Percentiles rank a stretch among this genome's conserved stretches.
Evolutionary conservation across 441 rosid species (phyloP).

Genomic region (Euphorbia celastroides): DNA sequence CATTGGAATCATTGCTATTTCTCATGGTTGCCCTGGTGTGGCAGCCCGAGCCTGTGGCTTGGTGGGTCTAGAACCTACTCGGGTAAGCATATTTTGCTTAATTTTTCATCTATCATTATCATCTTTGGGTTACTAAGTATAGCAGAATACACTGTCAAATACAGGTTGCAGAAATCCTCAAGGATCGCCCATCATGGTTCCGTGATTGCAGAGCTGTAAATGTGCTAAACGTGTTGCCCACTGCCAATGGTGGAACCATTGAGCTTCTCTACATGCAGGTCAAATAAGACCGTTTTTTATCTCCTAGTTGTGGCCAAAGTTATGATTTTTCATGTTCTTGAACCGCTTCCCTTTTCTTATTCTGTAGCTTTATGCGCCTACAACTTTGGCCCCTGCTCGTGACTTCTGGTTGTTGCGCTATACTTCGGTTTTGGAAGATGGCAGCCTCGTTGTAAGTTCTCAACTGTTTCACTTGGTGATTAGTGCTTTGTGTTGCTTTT

Average conservation of each 20-base stretch:
- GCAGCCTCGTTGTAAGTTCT: conserved; percentile 86
- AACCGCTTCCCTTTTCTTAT: conserved; percentile 5
- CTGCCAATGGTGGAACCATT: conserved; percentile 97
- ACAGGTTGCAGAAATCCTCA: conserved; percentile 97
- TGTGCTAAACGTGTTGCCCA: conserved; percentile 90
- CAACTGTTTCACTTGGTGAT: neutral
- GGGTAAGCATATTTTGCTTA: conserved; percentile 45
- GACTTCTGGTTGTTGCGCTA: conserved; percentile 97
- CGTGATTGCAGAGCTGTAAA: conserved; percentile 99
- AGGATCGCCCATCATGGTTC: conserved; percentile 94
- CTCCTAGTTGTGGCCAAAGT: neutral
- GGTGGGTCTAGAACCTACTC: conserved; percentile 97
- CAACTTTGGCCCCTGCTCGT: conserved; percentile 95
- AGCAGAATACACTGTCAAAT: conserved; percentile 3
- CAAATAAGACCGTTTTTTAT: neutral
- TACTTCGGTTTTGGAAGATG: conserved; percentile 92
- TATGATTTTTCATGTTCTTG: neutral
- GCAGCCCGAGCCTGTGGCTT: conserved; percentile 99
- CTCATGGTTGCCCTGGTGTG: conserved; percentile 99
- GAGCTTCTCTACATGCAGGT: conserved; percentile 99
- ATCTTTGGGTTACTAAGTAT: conserved; percentile 9
- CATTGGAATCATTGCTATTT: conserved; percentile 99
- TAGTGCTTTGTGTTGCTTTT: neutral
- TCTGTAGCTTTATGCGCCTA: conserved; percentile 87
- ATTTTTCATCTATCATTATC: neutral